Percentiles rank a stretch among this genome's conserved stretches.
Evolutionary conservation across 495 filamentous ascomycete species (phyloP).

Genomic region (Clavariopsis aquatica): DNA sequence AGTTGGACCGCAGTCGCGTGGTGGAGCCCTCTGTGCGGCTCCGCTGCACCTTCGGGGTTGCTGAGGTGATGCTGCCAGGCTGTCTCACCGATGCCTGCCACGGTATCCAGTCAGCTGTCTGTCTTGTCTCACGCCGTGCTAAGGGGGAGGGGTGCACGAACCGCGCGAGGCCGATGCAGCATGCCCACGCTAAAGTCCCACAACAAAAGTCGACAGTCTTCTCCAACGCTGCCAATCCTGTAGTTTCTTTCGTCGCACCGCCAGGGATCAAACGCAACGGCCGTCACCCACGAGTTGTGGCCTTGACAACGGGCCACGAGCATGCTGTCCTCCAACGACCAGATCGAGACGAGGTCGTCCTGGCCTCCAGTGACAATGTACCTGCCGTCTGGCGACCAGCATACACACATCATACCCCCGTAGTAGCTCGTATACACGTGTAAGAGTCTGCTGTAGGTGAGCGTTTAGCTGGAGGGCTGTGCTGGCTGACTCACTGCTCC

Average conservation of each 20-base stretch:
- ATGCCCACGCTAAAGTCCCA: slow-evolving; percentile 99
- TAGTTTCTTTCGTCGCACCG: slow-evolving; percentile 93
- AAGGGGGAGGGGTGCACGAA: slow-evolving; percentile 47
- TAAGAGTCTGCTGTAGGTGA: slow-evolving; percentile 59
- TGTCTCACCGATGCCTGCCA: slow-evolving; percentile 56
- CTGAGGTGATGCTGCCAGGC: slow-evolving; percentile 57
- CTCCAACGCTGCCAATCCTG: slow-evolving; percentile 91
- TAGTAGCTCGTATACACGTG: slow-evolving; percentile 91
- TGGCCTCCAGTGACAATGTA: slow-evolving; percentile 95
- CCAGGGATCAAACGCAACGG: slow-evolving; percentile 94
- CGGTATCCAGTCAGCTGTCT: slow-evolving; percentile 40
- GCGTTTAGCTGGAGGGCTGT: slow-evolving; percentile 9
- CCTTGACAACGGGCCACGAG: slow-evolving; percentile 92
- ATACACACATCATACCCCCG: slow-evolving; percentile 85
- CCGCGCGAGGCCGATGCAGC: slow-evolving; percentile 84
- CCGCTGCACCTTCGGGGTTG: slow-evolving; percentile 42
- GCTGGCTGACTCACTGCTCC: slow-evolving; percentile 68
- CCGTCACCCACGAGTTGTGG: slow-evolving; percentile 92
- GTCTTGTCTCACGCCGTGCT: not conserved
- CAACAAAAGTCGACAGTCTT: slow-evolving; percentile 83
- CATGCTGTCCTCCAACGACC: slow-evolving; percentile 78
- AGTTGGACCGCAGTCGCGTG: slow-evolving; percentile 65
- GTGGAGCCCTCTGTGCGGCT: slow-evolving; percentile 42
- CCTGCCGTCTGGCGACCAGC: slow-evolving; percentile 96
- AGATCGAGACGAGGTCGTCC: slow-evolving; percentile 92